A percentile compares a stretch with the other conserved stretches of the same genome.
Evolutionary conservation across 2,329 filamentous ascomycete genomes (phyloP).

Genomic region (Penicillium freii): DNA sequence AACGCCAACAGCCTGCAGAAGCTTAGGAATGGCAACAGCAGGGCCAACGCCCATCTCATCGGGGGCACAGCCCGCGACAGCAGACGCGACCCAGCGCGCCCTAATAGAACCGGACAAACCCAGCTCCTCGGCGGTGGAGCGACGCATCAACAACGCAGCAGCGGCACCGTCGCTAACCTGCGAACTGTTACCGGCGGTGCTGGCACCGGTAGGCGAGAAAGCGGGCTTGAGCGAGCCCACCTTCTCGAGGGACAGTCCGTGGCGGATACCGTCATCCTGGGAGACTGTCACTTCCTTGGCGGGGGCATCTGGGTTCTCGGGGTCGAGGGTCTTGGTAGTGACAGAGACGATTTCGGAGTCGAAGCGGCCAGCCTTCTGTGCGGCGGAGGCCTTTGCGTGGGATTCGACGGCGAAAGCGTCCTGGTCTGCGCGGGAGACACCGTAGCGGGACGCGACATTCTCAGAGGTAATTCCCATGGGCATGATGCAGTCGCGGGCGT

Average conservation of each 20-base stretch:
- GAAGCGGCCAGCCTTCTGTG: slow-evolving; percentile 68
- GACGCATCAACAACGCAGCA: slow-evolving; percentile 77
- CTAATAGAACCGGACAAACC: slow-evolving; percentile 69
- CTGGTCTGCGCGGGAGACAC: slow-evolving; percentile 71
- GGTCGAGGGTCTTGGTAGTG: slow-evolving; percentile 64
- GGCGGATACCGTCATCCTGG: slow-evolving; percentile 79
- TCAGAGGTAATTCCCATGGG: slow-evolving; percentile 88
- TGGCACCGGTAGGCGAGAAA: slow-evolving; percentile 70
- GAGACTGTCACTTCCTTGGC: slow-evolving; percentile 64
- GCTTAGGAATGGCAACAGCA: slow-evolving; percentile 77
- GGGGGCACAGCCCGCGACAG: slow-evolving; percentile 73
- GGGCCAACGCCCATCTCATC: slow-evolving; percentile 96
- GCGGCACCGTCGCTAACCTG: slow-evolving; percentile 89
- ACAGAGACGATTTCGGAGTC: slow-evolving; percentile 78
- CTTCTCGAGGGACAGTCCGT: slow-evolving; percentile 64
- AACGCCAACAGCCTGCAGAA: slow-evolving; percentile 69
- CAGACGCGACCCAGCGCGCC: slow-evolving; percentile 76
- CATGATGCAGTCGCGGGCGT: slow-evolving; percentile 86
- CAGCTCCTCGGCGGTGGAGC: slow-evolving; percentile 72
- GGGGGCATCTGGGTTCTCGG: slow-evolving; percentile 59
- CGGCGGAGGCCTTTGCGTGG: slow-evolving; percentile 70
- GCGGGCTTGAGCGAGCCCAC: slow-evolving; percentile 80
- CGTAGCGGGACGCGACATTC: slow-evolving; percentile 79
- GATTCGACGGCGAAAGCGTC: slow-evolving; percentile 76
- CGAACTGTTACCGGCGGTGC: slow-evolving; percentile 80